Evolutionary conservation across 768 basidiomycete genomes (phyloP).

Genomic region (Boletus pseudo-olivaceus): DNA sequence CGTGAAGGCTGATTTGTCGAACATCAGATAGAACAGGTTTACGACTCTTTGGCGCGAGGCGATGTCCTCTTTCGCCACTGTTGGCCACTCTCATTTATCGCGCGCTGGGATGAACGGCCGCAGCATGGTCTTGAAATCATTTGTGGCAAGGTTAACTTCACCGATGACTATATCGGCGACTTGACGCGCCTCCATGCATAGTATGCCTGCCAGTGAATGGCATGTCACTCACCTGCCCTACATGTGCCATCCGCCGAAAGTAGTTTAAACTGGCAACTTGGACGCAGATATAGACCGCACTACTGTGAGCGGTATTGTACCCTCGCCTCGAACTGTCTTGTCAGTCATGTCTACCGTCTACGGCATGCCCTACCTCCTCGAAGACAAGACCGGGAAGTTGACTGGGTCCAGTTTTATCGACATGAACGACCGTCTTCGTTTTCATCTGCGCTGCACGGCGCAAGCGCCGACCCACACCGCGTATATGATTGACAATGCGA

Average conservation of each 20-base stretch:
- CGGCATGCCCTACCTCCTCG: conserved; percentile 59
- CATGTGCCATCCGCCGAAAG: conserved; percentile 23
- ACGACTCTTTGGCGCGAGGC: conserved; percentile 17
- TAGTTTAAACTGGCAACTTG: conserved; percentile 9
- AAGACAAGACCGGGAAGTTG: conserved; percentile 56
- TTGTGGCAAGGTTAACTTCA: conserved; percentile 14
- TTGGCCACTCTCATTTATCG: conserved; percentile 12
- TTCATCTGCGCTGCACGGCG: conserved; percentile 47
- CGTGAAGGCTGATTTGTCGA: conserved; percentile 9
- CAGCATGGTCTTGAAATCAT: conserved; percentile 17
- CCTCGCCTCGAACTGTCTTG: not conserved
- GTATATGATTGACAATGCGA: conserved; percentile 51
- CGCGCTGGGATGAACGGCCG: conserved; percentile 11
- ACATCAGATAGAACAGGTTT: conserved; percentile 7
- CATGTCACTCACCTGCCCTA: conserved; percentile 15
- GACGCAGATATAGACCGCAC: conserved; percentile 25
- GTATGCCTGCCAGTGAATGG: conserved; percentile 14
- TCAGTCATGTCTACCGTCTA: conserved; percentile 38
- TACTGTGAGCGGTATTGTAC: not conserved
- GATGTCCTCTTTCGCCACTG: conserved; percentile 16
- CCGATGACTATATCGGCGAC: conserved; percentile 20
- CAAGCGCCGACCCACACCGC: conserved; percentile 39
- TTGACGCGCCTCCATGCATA: conserved; percentile 13
- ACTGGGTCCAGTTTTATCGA: conserved; percentile 59
- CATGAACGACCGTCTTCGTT: conserved; percentile 55